Evolutionary conservation across 371 early-diverging fungal species (phyloP), one percentile per base, ranked within the genome.

Genomic region (Mucor piriformis): DNA sequence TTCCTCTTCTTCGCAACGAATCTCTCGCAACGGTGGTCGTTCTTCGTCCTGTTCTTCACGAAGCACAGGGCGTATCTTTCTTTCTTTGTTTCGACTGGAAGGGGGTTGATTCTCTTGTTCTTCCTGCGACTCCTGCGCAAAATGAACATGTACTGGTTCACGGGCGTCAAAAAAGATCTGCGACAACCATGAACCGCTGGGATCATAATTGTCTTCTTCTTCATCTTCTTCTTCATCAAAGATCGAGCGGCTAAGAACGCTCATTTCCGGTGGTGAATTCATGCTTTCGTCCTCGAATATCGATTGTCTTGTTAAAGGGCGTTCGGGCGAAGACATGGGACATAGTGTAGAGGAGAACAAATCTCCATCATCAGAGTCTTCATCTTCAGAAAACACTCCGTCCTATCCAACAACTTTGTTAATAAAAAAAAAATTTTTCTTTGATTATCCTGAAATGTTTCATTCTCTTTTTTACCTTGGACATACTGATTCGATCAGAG

Each of bases 21-120:
- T 64, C 42, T 64, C 58, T 49, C 47, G 40, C 40, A 64, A 48
- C 16, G 64, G 64, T 34, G 37, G 37, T 38, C 64, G 24, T 34
- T 64, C 42, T n/a, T n/a, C n/a, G n/a, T n/a, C n/a, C n/a, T n/a
- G n/a, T n/a, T n/a, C n/a, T n/a, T n/a, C n/a, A n/a, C n/a, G n/a
- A n/a, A n/a, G n/a, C n/a, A n/a, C n/a, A n/a, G n/a, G n/a, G n/a
- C n/a, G n/a, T n/a, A n/a, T n/a, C n/a, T n/a, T n/a, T n/a, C n/a
- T n/a, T n/a, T n/a, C n/a, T n/a, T n/a, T n/a, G n/a, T n/a, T n/a
- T n/a, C n/a, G n/a, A n/a, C n/a, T n/a, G 2, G 38, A 38, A 32
- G 64, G 64, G 10, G 64, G 29, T 43, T 32, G 53, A 40, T 64
- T 64, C 10, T 63, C 63, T n/a, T 42, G 34, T 6, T 57, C 34